phyloP scores from a whole-genome alignment of 805 yeast genomes.

The Starmerella khaoyaiensis region DNA sequence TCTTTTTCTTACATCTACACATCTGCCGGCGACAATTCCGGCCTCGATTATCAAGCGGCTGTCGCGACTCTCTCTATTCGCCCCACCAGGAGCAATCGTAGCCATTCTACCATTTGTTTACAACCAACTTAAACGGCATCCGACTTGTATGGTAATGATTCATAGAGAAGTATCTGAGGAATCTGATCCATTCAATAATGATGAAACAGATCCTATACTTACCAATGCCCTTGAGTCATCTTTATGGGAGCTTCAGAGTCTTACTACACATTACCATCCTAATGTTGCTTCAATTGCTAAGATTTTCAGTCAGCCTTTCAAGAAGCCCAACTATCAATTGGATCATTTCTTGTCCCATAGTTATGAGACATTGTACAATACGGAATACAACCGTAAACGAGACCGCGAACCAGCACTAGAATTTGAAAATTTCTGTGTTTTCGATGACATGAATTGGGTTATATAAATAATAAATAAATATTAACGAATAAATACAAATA shows the following conservation, averaged over 20 bases:
- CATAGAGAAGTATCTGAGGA: conserved; percentile 34
- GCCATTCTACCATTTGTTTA: conserved; percentile 82
- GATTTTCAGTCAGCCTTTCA: conserved; percentile 74
- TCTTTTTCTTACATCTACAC: conserved; percentile 73
- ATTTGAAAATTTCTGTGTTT: conserved; percentile 26
- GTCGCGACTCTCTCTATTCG: conserved; percentile 57
- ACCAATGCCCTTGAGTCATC: conserved; percentile 77
- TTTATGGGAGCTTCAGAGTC: conserved; percentile 78
- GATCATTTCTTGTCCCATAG: conserved; percentile 94
- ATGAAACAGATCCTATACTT: conserved; percentile 59
- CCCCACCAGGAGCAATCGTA: conserved; percentile 83
- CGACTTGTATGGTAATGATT: conserved; percentile 80
- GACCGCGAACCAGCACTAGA: conserved; percentile 52
- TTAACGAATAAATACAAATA: not conserved
- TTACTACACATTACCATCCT: conserved; percentile 82
- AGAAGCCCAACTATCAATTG: conserved; percentile 71
- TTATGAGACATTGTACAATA: conserved; percentile 51
- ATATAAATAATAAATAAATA: not conserved
- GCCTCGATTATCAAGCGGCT: conserved; percentile 82
- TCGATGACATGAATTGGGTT: conserved; percentile 8
- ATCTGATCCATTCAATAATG: conserved; percentile 52
- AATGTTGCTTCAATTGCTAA: conserved; percentile 86
- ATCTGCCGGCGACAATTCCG: conserved; percentile 65
- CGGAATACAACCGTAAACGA: conserved; percentile 32
- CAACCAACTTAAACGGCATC: conserved; percentile 80